Evolutionary conservation across 2,329 filamentous ascomycete genomes (phyloP).

Genomic region (Paraphoma chrysanthemicola): DNA sequence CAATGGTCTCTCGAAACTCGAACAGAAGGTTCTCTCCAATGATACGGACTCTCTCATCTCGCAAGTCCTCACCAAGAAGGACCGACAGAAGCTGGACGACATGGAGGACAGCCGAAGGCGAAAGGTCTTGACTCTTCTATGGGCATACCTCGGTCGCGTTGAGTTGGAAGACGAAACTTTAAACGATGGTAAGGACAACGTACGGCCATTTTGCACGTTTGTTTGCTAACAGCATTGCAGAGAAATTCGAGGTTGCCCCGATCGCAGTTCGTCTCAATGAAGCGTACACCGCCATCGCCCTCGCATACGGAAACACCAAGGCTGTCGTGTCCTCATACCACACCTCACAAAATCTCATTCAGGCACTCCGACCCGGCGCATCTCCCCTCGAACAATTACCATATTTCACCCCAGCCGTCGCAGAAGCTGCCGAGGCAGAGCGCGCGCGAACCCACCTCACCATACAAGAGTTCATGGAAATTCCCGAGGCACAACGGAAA

Average conservation of each 20-base stretch:
- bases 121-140: slow-evolving; percentile 87
- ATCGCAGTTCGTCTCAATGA: slow-evolving; percentile 85
- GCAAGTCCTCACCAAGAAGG: slow-evolving; percentile 71
- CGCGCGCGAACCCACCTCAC: slow-evolving; percentile 68
- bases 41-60: slow-evolving; percentile 61
- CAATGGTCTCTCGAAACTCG: slow-evolving; percentile 79
- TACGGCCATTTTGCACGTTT: background rate
- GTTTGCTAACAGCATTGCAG: slow-evolving; percentile 41
- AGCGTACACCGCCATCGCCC: slow-evolving; percentile 83
- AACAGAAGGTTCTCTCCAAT: slow-evolving; percentile 76
- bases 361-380: slow-evolving; percentile 82
- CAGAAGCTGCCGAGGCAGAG: slow-evolving; percentile 73
- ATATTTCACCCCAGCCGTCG: slow-evolving; percentile 73
- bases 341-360: slow-evolving; percentile 84
- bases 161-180: slow-evolving; percentile 80
- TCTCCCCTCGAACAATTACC: slow-evolving; percentile 93
- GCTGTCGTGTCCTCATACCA: slow-evolving; percentile 84
- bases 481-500: slow-evolving; percentile 77
- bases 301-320: slow-evolving; percentile 83
- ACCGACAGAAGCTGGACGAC: slow-evolving; percentile 77
- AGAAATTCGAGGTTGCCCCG: slow-evolving; percentile 89
- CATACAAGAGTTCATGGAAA: slow-evolving; percentile 87
- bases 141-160: slow-evolving; percentile 91
- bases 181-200: slow-evolving; percentile 63
- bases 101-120: slow-evolving; percentile 80